Conservation (phyloP, 768 basidiomycete species). For the Macrolepiota albuminosa region DNA sequence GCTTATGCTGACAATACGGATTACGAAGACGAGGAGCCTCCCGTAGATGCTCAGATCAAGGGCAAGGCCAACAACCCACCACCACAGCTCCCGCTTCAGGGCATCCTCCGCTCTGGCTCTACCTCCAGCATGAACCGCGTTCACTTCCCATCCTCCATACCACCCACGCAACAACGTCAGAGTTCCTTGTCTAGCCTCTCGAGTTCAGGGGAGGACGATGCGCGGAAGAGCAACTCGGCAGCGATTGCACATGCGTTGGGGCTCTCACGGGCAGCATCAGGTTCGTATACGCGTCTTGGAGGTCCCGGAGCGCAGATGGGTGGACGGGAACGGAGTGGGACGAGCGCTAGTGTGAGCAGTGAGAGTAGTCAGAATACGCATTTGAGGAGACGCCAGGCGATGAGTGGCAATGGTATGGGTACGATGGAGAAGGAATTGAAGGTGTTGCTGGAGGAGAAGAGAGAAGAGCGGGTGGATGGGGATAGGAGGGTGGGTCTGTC, state of each 20-base stretch:
- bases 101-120: constrained; percentile 22
- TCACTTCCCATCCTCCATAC: constrained; percentile 16
- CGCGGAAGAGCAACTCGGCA: constrained; percentile 28
- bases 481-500: constrained; percentile 19
- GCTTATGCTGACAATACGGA: constrained; percentile 49
- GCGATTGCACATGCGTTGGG: constrained; percentile 41
- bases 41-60: constrained; percentile 16
- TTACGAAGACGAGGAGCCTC: constrained; percentile 31
- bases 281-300: constrained; percentile 32
- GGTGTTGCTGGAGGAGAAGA: constrained; percentile 40
- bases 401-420: constrained; percentile 16
- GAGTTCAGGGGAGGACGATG: constrained; percentile 7
- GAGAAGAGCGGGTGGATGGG: constrained; percentile 11
- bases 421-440: constrained; percentile 37
- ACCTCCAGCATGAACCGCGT: constrained; percentile 16
- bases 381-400: constrained; percentile 21
- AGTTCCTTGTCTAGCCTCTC: constrained; percentile 11
- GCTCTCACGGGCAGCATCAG: constrained; percentile 35
- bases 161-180: constrained; percentile 6
- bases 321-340: constrained; percentile 18
- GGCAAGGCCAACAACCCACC: constrained; percentile 19
- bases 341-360: constrained; percentile 21
- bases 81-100: constrained; percentile 18
- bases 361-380: constrained; percentile 26
- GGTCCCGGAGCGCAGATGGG: constrained; percentile 29